Conservation (phyloP, 2,329 filamentous ascomycete species). For the Hypoxylon sp. region DNA sequence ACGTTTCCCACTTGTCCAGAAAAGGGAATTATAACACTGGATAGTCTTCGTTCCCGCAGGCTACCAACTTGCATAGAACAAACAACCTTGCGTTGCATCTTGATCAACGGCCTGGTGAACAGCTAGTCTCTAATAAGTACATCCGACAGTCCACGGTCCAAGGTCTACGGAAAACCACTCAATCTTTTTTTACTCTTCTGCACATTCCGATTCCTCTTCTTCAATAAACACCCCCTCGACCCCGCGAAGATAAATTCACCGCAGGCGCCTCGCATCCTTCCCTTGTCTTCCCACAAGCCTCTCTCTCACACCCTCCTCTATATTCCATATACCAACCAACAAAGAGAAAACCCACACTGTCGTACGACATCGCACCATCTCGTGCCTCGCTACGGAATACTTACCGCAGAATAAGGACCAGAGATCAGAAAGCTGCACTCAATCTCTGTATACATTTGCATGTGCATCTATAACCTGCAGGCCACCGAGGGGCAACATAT, state of each 20-base stretch:
- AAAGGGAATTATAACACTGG: conserved; percentile 28
- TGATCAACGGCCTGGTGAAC: conserved; percentile 29
- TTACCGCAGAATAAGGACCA: conserved; percentile 18
- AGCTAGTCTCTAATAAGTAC: conserved; percentile 29
- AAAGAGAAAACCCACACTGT: conserved; percentile 31
- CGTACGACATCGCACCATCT: conserved; percentile 46
- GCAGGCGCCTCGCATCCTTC: conserved; percentile 9
- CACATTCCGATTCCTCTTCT: conserved; percentile 2
- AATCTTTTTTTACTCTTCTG: conserved; percentile 3
- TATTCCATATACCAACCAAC: conserved; percentile 23
- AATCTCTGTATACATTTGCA: conserved; percentile 25
- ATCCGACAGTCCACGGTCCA: conserved; percentile 4
- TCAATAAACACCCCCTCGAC: conserved; percentile 9
- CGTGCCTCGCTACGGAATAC: conserved; percentile 18
- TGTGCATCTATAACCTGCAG: conserved; percentile 12
- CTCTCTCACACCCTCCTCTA: conserved; percentile 20
- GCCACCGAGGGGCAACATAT: conserved; percentile 16
- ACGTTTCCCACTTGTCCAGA: conserved; percentile 18
- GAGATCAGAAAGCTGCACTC: conserved; percentile 22
- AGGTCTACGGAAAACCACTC: conserved; percentile 13
- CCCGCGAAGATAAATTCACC: conserved; percentile 12
- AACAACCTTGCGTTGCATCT: conserved; percentile 25
- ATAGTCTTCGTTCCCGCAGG: conserved; percentile 19
- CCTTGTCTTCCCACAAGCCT: conserved; percentile 22
- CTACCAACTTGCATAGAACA: conserved; percentile 20